A percentile compares a stretch with the other conserved stretches of the same genome.
Conservation (phyloP, 345 rosid species). For the Salix dunnii region DNA sequence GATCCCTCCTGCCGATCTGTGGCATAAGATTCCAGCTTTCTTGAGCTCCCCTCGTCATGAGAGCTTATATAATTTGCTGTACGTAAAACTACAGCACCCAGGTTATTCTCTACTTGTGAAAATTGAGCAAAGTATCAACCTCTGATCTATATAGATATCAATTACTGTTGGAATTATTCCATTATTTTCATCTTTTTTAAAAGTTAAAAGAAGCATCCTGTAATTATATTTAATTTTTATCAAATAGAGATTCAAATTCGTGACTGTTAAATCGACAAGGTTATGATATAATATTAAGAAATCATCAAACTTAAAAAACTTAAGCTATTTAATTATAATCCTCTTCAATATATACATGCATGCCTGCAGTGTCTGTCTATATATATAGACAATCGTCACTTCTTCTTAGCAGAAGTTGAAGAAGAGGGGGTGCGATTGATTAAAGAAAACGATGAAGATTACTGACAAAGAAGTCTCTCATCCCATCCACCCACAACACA, state of each 20-base stretch:
- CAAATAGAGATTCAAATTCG: no score
- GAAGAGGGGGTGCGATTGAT: background rate
- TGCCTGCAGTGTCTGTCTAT: no score
- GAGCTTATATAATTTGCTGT: background rate
- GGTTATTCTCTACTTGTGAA: background rate
- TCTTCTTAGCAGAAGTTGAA: background rate
- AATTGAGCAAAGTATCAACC: background rate
- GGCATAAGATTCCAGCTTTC: background rate
- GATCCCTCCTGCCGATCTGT: no score
- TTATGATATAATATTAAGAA: no score
- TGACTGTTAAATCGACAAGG: no score
- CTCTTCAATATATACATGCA: no score
- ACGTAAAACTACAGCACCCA: background rate
- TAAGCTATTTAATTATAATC: no score
- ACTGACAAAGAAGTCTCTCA: background rate
- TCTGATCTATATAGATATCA: background rate
- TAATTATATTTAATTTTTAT: no score
- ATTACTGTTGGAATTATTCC: no score
- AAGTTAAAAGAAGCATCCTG: background rate
- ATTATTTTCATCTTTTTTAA: no score
- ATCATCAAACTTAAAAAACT: no score
- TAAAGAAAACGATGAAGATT: background rate
- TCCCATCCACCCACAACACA: background rate
- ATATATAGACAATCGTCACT: background rate
- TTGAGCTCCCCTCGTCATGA: background rate